These are phyloP conservation scores for Xylariaceae sp. DNA, from an alignment of 2,329 filamentous ascomycete genomes.

Conservation along the genomic window DNA sequence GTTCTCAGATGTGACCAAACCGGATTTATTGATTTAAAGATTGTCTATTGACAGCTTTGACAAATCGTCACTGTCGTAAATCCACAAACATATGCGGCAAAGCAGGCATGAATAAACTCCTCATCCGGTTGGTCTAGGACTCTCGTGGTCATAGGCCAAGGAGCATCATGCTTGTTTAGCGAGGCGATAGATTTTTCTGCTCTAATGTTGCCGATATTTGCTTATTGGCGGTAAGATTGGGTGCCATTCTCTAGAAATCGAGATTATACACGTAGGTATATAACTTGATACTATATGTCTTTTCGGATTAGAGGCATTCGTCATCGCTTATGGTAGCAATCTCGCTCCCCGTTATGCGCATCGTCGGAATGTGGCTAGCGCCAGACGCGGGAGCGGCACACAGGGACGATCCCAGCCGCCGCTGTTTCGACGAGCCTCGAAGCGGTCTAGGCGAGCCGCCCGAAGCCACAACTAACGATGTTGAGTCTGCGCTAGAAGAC, in stretches of 20 bases:
- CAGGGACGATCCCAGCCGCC: slow-evolving; percentile 11
- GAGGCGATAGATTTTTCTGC: too few species aligned
- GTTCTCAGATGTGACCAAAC: too few species aligned
- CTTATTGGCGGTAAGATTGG: not conserved
- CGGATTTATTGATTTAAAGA: too few species aligned
- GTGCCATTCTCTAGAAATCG: not conserved
- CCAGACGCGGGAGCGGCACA: not conserved
- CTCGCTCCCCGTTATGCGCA: not conserved
- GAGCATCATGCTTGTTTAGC: too few species aligned
- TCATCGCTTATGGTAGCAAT: not conserved
- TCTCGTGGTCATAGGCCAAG: too few species aligned
- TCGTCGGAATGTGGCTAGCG: not conserved
- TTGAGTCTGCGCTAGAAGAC: not conserved
- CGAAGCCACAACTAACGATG: not conserved
- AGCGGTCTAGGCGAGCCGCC: slow-evolving; percentile 5
- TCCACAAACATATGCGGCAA: too few species aligned
- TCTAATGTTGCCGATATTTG: not conserved
- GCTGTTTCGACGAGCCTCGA: slow-evolving; percentile 7
- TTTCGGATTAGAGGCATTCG: not conserved
- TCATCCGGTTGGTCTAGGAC: not conserved
- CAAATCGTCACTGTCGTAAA: too few species aligned
- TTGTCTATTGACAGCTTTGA: too few species aligned
- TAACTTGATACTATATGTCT: not conserved
- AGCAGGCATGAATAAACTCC: not conserved
- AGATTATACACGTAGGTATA: not conserved